Percentiles rank a stretch among this genome's conserved stretches.
These are phyloP conservation scores for Phytopythium ostracodes DNA, from an alignment of 352 stramenopile genomes.

Conservation along the genomic window DNA sequence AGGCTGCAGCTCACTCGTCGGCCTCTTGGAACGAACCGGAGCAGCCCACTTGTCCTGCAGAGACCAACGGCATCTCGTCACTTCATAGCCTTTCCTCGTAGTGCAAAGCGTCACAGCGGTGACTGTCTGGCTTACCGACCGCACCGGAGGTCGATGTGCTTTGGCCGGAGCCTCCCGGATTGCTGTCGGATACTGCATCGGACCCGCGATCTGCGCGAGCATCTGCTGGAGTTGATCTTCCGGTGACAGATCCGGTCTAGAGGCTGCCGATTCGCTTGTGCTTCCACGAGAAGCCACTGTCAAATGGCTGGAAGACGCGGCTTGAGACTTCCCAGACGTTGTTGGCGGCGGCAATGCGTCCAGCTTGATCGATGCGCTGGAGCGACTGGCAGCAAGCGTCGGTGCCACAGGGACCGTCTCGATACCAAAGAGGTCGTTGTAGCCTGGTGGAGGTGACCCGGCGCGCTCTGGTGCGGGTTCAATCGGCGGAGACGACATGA, in stretches of 20 bases:
- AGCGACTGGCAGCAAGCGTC: constrained; percentile 4
- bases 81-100: too few relatives aligned
- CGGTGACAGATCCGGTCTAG: constrained; percentile 11
- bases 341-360: not conserved
- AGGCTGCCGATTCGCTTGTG: not conserved
- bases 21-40: not conserved
- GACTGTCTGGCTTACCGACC: not conserved
- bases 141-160: not conserved
- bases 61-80: not conserved
- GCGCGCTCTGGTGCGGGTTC: constrained; percentile 14
- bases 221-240: constrained; percentile 52
- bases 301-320: not conserved
- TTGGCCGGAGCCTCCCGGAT: not conserved
- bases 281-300: not conserved
- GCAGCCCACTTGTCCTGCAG: not conserved
- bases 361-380: constrained; percentile 7
- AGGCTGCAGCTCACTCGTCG: not conserved
- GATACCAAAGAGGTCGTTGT: constrained; percentile 62
- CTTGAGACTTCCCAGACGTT: not conserved
- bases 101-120: too few relatives aligned
- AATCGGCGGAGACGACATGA: not conserved
- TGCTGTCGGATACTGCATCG: not conserved
- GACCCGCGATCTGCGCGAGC: constrained; percentile 35
- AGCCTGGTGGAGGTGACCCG: constrained; percentile 38
- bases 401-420: constrained; percentile 37